Percentiles rank a stretch among this genome's conserved stretches.
phyloP scores from a whole-genome alignment of 2,329 filamentous ascomycete species.

The Stachybotrys echinatus region DNA sequence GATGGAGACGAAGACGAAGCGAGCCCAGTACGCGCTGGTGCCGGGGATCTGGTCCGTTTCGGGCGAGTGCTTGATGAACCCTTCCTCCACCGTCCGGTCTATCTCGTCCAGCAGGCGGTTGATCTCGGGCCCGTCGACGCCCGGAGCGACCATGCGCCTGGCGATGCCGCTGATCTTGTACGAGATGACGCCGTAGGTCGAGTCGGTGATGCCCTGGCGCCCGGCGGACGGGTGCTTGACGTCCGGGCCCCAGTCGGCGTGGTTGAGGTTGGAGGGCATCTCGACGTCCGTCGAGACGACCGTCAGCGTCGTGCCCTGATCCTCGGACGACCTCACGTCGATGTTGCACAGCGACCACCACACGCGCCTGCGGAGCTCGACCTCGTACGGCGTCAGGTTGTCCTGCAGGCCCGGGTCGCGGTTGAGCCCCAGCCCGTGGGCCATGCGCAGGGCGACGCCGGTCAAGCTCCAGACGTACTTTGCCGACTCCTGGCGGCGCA shows the following conservation, averaged over 20 bases:
- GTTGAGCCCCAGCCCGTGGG: constrained; percentile 48
- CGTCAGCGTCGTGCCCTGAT: constrained; percentile 48
- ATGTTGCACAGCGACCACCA: constrained; percentile 58
- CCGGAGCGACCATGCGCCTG: constrained; percentile 29
- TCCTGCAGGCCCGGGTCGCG: constrained; percentile 49
- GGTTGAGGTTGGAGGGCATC: constrained; percentile 53
- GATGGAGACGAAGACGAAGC: constrained; percentile 18
- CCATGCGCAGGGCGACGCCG: constrained; percentile 54
- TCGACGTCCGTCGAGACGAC: constrained; percentile 44
- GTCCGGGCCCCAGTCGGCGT: constrained; percentile 42
- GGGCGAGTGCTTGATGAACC: constrained; percentile 34
- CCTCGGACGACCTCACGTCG: constrained; percentile 55
- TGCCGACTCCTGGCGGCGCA: constrained; percentile 45
- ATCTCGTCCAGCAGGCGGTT: constrained; percentile 39
- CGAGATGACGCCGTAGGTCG: constrained; percentile 34
- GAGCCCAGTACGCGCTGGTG: constrained; percentile 31
- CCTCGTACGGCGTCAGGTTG: constrained; percentile 52
- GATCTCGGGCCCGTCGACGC: constrained; percentile 19
- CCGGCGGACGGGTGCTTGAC: constrained; percentile 40
- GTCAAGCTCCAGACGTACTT: constrained; percentile 59
- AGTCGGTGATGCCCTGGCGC: constrained; percentile 49
- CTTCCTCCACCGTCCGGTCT: constrained; percentile 33
- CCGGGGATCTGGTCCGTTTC: constrained; percentile 11
- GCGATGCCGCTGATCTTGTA: constrained; percentile 28
- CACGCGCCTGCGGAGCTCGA: constrained; percentile 56